A percentile compares a stretch with the other conserved stretches of the same genome.
phyloP scores from a whole-genome alignment of 768 basidiomycete genomes.

The Mycena alexandri region DNA sequence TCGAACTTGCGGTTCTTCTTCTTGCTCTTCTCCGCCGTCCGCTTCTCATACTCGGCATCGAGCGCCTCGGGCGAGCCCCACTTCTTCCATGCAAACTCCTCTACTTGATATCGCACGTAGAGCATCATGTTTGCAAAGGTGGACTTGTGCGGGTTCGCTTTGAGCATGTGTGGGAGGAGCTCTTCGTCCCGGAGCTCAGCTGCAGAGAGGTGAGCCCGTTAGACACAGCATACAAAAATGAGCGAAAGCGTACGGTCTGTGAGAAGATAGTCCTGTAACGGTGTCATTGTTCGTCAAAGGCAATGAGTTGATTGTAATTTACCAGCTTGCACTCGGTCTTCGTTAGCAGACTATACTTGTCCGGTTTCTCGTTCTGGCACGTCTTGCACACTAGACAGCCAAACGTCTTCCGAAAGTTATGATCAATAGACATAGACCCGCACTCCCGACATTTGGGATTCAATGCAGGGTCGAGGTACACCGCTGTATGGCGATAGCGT shows the following conservation, averaged over 20 bases:
- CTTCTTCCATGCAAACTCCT: slow-evolving; percentile 97
- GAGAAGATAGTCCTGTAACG: slow-evolving; percentile 85
- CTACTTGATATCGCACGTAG: slow-evolving; percentile 92
- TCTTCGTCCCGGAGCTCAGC: slow-evolving; percentile 95
- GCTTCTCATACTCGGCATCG: slow-evolving; percentile 87
- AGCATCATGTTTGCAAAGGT: slow-evolving; percentile 99
- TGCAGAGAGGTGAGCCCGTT: slow-evolving; percentile 45
- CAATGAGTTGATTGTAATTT: not conserved
- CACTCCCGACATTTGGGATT: slow-evolving; percentile 93
- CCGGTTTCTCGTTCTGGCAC: slow-evolving; percentile 91
- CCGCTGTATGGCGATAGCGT: slow-evolving; percentile 63
- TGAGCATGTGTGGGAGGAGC: slow-evolving; percentile 90
- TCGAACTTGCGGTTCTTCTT: slow-evolving; percentile 97
- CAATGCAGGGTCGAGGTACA: slow-evolving; percentile 76
- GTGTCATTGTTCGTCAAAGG: not conserved
- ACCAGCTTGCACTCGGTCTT: slow-evolving; percentile 93
- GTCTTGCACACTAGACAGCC: slow-evolving; percentile 87
- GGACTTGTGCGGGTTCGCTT: slow-evolving; percentile 94
- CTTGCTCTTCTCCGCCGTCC: slow-evolving; percentile 85
- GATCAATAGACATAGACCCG: slow-evolving; percentile 89
- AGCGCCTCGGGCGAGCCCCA: slow-evolving; percentile 96
- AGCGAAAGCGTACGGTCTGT: slow-evolving; percentile 80
- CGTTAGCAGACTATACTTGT: slow-evolving; percentile 94
- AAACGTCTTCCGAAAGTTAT: slow-evolving; percentile 84
- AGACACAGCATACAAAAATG: slow-evolving; percentile 11